Evolutionary conservation across 2,329 filamentous ascomycete species (phyloP).

Genomic region (Talaromyces verruculosus): DNA sequence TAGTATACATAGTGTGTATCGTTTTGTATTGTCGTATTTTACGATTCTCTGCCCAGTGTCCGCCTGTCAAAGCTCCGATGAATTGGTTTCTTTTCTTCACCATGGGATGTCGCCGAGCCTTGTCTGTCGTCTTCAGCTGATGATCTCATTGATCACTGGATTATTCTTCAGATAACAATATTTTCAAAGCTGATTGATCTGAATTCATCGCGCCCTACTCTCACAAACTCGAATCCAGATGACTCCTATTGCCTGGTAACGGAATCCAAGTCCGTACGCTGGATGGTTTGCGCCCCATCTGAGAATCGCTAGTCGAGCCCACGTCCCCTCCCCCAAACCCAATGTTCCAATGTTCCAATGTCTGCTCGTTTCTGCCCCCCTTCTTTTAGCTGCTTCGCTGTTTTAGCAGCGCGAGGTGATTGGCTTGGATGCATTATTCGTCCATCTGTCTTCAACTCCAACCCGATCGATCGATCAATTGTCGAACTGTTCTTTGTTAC

Average conservation of each 20-base stretch:
- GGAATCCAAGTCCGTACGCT: not conserved
- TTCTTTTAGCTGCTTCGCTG: not conserved
- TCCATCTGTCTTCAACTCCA: not conserved
- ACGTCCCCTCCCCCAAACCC: not conserved
- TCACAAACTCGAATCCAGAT: not conserved
- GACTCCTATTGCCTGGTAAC: slow-evolving; percentile 1
- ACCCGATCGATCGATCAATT: not conserved
- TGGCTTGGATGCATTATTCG: slow-evolving; percentile 1
- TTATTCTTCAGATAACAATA: not conserved
- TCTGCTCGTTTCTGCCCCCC: not conserved
- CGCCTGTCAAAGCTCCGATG: not conserved
- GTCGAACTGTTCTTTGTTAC: not conserved
- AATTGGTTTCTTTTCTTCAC: not conserved
- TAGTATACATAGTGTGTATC: not conserved
- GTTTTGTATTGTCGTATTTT: not conserved
- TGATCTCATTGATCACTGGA: not conserved
- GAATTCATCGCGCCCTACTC: not conserved
- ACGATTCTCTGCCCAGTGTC: not conserved
- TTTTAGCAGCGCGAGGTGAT: not conserved
- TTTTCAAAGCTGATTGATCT: too few species aligned
- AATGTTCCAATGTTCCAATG: not conserved
- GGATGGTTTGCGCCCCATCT: slow-evolving; percentile 12
- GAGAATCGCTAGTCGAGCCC: slow-evolving; percentile 11
- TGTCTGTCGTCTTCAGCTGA: not conserved
- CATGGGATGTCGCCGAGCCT: not conserved